Evolutionary conservation across 1,284 basidiomycete species (phyloP), one percentile per base, ranked within the genome.

Genomic region (Sanghuangporus sanghuang): DNA sequence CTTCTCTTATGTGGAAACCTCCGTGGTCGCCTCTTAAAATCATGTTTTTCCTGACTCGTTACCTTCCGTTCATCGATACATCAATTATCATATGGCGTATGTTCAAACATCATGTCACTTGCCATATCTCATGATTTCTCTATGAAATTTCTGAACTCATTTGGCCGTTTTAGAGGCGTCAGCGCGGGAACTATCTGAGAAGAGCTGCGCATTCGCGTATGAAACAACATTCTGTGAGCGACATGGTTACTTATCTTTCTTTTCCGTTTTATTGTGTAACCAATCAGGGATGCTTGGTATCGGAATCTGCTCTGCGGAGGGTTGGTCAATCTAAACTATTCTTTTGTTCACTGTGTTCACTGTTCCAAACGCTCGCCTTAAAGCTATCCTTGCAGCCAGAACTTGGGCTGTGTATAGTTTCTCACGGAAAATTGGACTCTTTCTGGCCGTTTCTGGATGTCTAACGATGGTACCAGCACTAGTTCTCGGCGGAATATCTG

Each of bases 21-120:
- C 40, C 40, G 12, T 57, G 61, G 61, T 46, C 54, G 3, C 9
- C 48, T 18, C 16, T 42, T 4, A 62, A 62, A 38, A 12, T 62
- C n/a, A 36, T 62, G 42, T 62, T 57, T 44, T 56, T 62, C 27
- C 35, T 62, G n/a, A 62, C 53, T 6, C 61, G 61, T 7, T 62
- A 62, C 27, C n/a, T 62, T 11, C 54, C 61, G 16, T 62, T 62
- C 55, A 23, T 49, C n/a, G 61, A 62, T 21, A 56, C 38, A 12
- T 40, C 61, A 12, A 49, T 62, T n/a, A n/a, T 49, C 16, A 38
- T 62, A 6, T 61, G 50, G 49, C 59, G 59, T 61, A 32, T n/a
- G 59, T 59, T 9, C 7, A 53, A 5, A 9, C 36, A n/a, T 35
- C 9, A 3, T 59, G 6, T 46, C 44, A 46, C 6, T 46, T 7